Percentiles rank a stretch among this genome's conserved stretches.
Evolutionary conservation across 768 basidiomycete species (phyloP).

Genomic region (Obba rivulosa): DNA sequence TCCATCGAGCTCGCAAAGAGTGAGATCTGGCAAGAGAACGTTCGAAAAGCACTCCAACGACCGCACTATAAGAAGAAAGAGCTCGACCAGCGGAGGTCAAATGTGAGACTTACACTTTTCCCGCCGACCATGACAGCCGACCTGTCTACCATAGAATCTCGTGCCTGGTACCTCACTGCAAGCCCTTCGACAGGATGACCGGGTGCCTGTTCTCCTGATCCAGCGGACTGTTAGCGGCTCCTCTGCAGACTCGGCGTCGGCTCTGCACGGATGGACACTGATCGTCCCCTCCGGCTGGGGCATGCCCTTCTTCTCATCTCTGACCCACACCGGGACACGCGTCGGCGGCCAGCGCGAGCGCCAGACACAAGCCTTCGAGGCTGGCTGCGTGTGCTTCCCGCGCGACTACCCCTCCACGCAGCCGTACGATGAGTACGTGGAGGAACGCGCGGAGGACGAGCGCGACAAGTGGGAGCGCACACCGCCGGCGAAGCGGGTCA

Average conservation of each 20-base stretch:
- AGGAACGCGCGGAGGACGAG: conserved; percentile 47
- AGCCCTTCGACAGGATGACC: conserved; percentile 70
- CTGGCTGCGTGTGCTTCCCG: conserved; percentile 71
- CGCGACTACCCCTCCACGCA: conserved; percentile 65
- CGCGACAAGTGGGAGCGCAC: conserved; percentile 65
- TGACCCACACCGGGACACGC: conserved; percentile 78
- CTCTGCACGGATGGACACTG: conserved; percentile 82
- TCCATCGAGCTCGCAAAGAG: conserved; percentile 54
- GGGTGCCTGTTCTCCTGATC: conserved; percentile 78
- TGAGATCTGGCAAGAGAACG: conserved; percentile 66
- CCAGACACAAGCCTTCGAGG: conserved; percentile 77
- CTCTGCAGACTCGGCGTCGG: conserved; percentile 7
- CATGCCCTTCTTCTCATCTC: conserved; percentile 83
- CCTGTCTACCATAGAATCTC: conserved; percentile 41
- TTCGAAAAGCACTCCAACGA: conserved; percentile 46
- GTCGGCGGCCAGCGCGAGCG: conserved; percentile 84
- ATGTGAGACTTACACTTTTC: conserved; percentile 37
- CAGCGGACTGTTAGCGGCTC: conserved; percentile 61
- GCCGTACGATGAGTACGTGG: conserved; percentile 48
- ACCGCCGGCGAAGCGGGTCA: conserved; percentile 83
- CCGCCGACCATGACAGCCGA: background rate
- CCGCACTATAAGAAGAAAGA: conserved; percentile 80
- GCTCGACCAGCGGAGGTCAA: conserved; percentile 74
- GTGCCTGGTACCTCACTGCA: conserved; percentile 73
- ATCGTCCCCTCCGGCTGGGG: conserved; percentile 86